Conservation (phyloP, 805 yeast genomes). For the Yamadazyma olivae region DNA sequence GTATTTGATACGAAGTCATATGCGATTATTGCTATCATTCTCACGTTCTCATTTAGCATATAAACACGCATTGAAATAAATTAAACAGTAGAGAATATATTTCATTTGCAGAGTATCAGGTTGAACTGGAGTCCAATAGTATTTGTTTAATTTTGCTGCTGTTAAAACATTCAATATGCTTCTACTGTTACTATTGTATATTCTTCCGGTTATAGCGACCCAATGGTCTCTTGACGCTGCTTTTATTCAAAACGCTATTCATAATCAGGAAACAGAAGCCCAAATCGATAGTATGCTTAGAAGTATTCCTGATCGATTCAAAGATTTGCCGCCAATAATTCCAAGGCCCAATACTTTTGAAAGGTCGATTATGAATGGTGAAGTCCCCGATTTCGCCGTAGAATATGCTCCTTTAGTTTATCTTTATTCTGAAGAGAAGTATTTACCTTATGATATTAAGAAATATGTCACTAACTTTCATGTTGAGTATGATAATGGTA, state of each 20-base stretch:
- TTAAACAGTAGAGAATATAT: no score
- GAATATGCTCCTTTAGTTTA: conserved; percentile 77
- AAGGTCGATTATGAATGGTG: conserved; percentile 45
- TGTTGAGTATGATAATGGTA: conserved; percentile 50
- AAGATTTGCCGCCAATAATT: conserved; percentile 35
- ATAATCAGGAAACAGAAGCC: conserved; percentile 8
- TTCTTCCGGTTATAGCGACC: no score
- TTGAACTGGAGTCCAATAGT: no score
- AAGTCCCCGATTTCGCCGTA: conserved; percentile 60
- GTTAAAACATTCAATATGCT: no score
- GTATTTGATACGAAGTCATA: no score
- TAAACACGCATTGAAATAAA: no score
- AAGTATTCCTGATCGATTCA: conserved; percentile 20
- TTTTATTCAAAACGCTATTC: conserved; percentile 18
- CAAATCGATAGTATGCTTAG: conserved; percentile 22
- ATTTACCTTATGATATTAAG: conserved; percentile 77
- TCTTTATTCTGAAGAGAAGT: conserved; percentile 83
- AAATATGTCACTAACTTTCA: conserved; percentile 68
- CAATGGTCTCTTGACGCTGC: conserved; percentile 12
- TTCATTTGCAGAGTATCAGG: no score
- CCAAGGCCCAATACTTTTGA: conserved; percentile 28
- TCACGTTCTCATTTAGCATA: no score
- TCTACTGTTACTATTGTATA: no score
- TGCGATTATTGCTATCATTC: no score
- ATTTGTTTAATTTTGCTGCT: no score